Conservation (phyloP, 2,329 filamentous ascomycete species). For the Hypocrella siamensis region DNA sequence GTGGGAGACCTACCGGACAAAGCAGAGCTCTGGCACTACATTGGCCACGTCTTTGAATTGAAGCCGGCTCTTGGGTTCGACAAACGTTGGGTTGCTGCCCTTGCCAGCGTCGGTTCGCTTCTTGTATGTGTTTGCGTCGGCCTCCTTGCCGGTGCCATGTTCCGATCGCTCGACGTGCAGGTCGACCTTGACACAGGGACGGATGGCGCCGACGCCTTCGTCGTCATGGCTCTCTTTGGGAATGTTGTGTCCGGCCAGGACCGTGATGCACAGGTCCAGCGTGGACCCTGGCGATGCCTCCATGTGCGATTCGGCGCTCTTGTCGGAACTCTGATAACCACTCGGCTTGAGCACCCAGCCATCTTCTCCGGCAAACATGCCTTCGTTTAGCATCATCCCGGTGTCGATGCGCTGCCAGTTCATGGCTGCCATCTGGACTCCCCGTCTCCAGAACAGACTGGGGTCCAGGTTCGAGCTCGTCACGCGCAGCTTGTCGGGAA, state of each 20-base stretch:
- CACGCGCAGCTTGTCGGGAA: constrained; percentile 64
- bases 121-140: constrained; percentile 41
- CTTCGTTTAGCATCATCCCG: constrained; percentile 91
- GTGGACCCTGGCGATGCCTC: constrained; percentile 32
- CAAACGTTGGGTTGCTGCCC: constrained; percentile 51
- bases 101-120: constrained; percentile 37
- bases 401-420: constrained; percentile 96
- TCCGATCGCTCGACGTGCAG: constrained; percentile 57
- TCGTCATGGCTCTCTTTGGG: constrained; percentile 15
- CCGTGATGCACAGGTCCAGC: constrained; percentile 53
- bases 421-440: constrained; percentile 93
- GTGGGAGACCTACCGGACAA: constrained; percentile 44
- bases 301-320: constrained; percentile 22
- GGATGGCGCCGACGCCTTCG: constrained; percentile 24
- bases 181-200: constrained; percentile 64
- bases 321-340: constrained; percentile 45
- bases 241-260: constrained; percentile 65
- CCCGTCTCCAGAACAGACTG: constrained; percentile 77
- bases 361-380: constrained; percentile 79
- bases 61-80: constrained; percentile 31
- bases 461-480: constrained; percentile 93
- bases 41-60: constrained; percentile 41
- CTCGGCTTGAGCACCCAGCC: constrained; percentile 79
- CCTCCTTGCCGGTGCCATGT: constrained; percentile 14
- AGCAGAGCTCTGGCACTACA: constrained; percentile 55